A percentile compares a stretch with the other conserved stretches of the same genome.
These are phyloP conservation scores for Melanopsichium pennsylvanicum DNA, from an alignment of 1,284 basidiomycete genomes.

Conservation along the genomic window DNA sequence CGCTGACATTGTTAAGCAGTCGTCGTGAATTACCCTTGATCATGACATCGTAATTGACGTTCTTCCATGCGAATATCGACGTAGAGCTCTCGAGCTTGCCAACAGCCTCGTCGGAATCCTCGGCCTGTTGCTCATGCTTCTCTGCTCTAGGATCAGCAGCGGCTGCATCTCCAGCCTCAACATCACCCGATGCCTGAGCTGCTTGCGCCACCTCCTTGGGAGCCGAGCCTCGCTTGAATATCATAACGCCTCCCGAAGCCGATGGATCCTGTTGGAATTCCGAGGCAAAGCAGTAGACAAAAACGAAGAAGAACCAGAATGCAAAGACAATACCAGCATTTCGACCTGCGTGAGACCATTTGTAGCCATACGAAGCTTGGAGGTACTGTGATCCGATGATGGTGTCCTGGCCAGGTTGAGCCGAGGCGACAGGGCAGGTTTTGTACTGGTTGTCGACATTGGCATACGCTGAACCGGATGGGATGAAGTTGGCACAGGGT, in stretches of 20 bases:
- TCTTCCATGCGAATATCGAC: constrained; percentile 50
- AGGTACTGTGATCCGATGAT: constrained; percentile 43
- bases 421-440: constrained; percentile 50
- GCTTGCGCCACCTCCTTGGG: constrained; percentile 29
- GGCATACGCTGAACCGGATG: constrained; percentile 31
- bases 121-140: constrained; percentile 1
- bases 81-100: constrained; percentile 42
- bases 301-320: constrained; percentile 49
- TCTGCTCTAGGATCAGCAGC: not conserved
- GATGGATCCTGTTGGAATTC: constrained; percentile 55
- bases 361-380: constrained; percentile 39
- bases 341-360: constrained; percentile 28
- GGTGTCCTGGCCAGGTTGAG: constrained; percentile 37
- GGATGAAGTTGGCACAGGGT: constrained; percentile 41
- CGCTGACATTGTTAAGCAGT: constrained; percentile 67
- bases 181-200: constrained; percentile 25
- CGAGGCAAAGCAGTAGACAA: constrained; percentile 45
- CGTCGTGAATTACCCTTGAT: constrained; percentile 53
- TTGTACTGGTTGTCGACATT: constrained; percentile 38
- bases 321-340: constrained; percentile 57
- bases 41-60: constrained; percentile 53
- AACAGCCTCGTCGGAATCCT: constrained; percentile 7
- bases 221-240: constrained; percentile 48
- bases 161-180: constrained; percentile 18
- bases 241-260: constrained; percentile 52